A percentile compares a stretch with the other conserved stretches of the same genome.
Conservation (phyloP, 1,284 basidiomycete species). For the Heimioporus punctisporus region DNA sequence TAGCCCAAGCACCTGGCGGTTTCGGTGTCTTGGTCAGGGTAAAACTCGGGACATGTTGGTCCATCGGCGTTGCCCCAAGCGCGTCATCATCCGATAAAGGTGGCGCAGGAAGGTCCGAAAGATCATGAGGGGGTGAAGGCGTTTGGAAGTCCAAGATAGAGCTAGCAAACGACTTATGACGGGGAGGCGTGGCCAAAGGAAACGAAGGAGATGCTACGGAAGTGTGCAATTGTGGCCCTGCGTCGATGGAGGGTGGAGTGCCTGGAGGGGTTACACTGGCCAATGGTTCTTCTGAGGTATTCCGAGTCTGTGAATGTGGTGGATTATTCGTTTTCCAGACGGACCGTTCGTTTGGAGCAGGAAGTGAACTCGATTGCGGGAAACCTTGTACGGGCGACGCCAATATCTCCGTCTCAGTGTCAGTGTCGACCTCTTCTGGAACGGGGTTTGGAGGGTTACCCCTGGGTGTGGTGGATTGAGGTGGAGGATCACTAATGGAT, state of each 20-base stretch:
- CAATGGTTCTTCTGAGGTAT: slow-evolving; percentile 2
- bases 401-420: slow-evolving; percentile 31
- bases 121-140: slow-evolving; percentile 59
- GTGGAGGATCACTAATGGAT: slow-evolving; percentile 18
- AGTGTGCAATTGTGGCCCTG: slow-evolving; percentile 1
- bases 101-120: slow-evolving; percentile 61
- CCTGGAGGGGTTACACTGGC: slow-evolving; percentile 26
- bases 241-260: slow-evolving; percentile 17
- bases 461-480: slow-evolving; percentile 28
- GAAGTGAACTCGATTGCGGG: slow-evolving; percentile 9
- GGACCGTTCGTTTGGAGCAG: slow-evolving; percentile 9
- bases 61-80: slow-evolving; percentile 22
- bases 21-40: slow-evolving; percentile 60
- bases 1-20: slow-evolving; percentile 71
- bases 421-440: slow-evolving; percentile 22
- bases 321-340: slow-evolving; percentile 18
- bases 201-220: slow-evolving; percentile 22
- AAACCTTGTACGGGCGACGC: slow-evolving; percentile 24
- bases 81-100: slow-evolving; percentile 50
- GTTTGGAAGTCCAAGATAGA: slow-evolving; percentile 55
- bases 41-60: slow-evolving; percentile 32
- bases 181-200: slow-evolving; percentile 53
- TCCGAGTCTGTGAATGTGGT: slow-evolving; percentile 2
- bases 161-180: slow-evolving; percentile 39
- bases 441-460: slow-evolving; percentile 15